These are phyloP conservation scores for Fragilaria crotonensis DNA, from an alignment of 108 stramenopile species.

Conservation along the genomic window DNA sequence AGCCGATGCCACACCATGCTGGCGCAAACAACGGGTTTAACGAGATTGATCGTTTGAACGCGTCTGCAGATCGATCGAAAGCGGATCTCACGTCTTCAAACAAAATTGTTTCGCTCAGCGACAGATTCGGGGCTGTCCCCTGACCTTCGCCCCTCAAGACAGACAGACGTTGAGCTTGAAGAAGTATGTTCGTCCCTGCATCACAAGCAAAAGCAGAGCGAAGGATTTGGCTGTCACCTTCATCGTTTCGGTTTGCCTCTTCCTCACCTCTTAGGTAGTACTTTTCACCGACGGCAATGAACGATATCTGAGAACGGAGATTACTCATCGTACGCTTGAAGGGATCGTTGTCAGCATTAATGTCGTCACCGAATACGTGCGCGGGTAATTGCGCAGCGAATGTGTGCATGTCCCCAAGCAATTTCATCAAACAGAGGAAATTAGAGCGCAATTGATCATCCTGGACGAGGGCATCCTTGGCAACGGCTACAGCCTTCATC, in stretches of 20 bases:
- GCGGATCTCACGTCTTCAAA: conserved; percentile 11
- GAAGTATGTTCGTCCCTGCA: conserved; percentile 47
- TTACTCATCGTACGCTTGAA: background rate
- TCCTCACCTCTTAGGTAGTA: conserved; percentile 29
- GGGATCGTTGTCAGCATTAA: conserved; percentile 6
- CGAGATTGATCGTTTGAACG: conserved; percentile 20
- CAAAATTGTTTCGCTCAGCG: background rate
- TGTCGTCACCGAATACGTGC: conserved; percentile 34
- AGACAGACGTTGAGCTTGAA: conserved; percentile 43
- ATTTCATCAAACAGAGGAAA: conserved; percentile 36
- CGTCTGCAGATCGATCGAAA: conserved; percentile 17
- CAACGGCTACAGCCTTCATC: conserved; percentile 21
- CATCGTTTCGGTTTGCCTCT: conserved; percentile 5
- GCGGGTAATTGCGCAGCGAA: conserved; percentile 48
- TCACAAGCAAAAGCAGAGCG: conserved; percentile 39
- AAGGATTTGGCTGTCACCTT: conserved; percentile 5
- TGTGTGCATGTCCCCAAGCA: conserved; percentile 69
- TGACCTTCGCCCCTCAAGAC: conserved; percentile 17
- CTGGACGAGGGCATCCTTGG: conserved; percentile 7
- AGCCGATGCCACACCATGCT: conserved; percentile 72
- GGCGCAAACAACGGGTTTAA: conserved; percentile 31
- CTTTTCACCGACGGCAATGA: conserved; percentile 39
- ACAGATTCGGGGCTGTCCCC: conserved; percentile 2
- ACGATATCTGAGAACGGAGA: conserved; percentile 23
- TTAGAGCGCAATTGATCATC: conserved; percentile 4